Percentiles rank a stretch among this genome's conserved stretches.
Conservation (phyloP, 2,329 filamentous ascomycete species). For the Talaromyces sp. region DNA sequence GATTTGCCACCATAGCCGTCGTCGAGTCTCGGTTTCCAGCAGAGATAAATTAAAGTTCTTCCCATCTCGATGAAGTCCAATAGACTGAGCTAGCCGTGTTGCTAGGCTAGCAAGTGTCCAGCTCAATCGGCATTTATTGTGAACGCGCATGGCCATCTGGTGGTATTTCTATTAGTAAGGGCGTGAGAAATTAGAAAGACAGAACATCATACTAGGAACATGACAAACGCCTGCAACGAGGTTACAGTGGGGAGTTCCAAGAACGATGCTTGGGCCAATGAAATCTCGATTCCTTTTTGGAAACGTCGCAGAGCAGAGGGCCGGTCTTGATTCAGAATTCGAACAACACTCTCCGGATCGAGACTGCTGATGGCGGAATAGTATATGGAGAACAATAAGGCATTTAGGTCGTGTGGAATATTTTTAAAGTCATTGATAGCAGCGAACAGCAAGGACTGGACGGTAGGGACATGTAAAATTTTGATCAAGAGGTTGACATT, state of each 20-base stretch:
- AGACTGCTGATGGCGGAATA: slow-evolving; percentile 13
- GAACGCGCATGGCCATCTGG: slow-evolving; percentile 8
- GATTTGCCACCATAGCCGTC: slow-evolving; percentile 52
- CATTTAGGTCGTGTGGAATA: slow-evolving; percentile 3
- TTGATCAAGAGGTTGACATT: slow-evolving; percentile 18
- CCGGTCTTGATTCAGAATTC: slow-evolving; percentile 11
- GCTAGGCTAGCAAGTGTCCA: slow-evolving; percentile 48
- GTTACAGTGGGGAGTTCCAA: slow-evolving; percentile 30
- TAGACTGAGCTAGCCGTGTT: slow-evolving; percentile 45
- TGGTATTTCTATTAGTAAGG: slow-evolving; percentile 1
- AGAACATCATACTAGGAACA: slow-evolving; percentile 25
- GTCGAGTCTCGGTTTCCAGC: slow-evolving; percentile 49
- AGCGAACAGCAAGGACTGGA: slow-evolving; percentile 14
- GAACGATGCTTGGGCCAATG: slow-evolving; percentile 31
- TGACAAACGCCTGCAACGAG: slow-evolving; percentile 19
- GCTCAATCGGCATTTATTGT: slow-evolving; percentile 5
- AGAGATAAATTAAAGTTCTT: slow-evolving; percentile 42
- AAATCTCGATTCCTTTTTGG: slow-evolving; percentile 24
- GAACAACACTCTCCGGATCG: slow-evolving; percentile 5
- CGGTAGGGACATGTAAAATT: slow-evolving; percentile 18
- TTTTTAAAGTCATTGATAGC: slow-evolving; percentile 14
- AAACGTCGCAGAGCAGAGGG: slow-evolving; percentile 7
- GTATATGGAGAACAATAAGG: slow-evolving; percentile 16
- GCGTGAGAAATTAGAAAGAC: background rate
- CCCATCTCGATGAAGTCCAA: slow-evolving; percentile 48